Evolutionary conservation across 257 asterid genomes (phyloP).

Genomic region (Solanum clarkiae): DNA sequence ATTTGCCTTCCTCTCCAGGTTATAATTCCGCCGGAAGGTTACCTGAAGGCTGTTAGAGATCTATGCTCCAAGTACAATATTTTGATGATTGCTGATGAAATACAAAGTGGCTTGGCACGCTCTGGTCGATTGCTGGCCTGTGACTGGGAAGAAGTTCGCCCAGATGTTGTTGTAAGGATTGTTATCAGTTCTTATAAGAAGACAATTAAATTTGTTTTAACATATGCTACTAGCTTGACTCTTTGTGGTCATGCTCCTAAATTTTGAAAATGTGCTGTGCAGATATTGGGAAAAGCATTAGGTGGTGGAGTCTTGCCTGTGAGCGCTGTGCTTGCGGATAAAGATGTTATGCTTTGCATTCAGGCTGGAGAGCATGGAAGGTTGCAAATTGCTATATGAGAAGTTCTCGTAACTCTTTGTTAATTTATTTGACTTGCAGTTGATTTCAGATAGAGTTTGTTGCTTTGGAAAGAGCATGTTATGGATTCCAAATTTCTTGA

Average conservation of each 20-base stretch:
- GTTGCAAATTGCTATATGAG: constrained; percentile 21
- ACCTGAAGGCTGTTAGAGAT: constrained; percentile 65
- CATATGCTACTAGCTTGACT: not conserved
- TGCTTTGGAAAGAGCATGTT: not conserved
- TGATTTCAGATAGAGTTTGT: not conserved
- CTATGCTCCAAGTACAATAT: constrained; percentile 79
- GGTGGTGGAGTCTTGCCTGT: constrained; percentile 98
- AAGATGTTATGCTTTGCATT: constrained; percentile 93
- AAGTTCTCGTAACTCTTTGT: not conserved
- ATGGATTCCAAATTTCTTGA: not conserved
- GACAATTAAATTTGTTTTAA: not conserved
- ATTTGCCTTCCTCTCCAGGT: constrained; percentile 35
- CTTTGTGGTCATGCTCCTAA: not conserved
- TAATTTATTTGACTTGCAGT: not conserved
- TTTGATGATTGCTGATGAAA: constrained; percentile 94
- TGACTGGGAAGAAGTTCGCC: constrained; percentile 86
- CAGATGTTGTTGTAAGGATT: constrained; percentile 80
- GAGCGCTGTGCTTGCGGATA: constrained; percentile 87
- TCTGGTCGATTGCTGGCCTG: constrained; percentile 86
- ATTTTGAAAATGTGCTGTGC: not conserved
- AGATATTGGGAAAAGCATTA: constrained; percentile 96
- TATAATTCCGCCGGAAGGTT: constrained; percentile 87
- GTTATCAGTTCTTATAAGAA: not conserved
- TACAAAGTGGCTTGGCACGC: constrained; percentile 95
- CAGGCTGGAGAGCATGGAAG: constrained; percentile 99